These are phyloP conservation scores for Termitomyces titanicus DNA, from an alignment of 768 basidiomycete species.

Conservation along the genomic window DNA sequence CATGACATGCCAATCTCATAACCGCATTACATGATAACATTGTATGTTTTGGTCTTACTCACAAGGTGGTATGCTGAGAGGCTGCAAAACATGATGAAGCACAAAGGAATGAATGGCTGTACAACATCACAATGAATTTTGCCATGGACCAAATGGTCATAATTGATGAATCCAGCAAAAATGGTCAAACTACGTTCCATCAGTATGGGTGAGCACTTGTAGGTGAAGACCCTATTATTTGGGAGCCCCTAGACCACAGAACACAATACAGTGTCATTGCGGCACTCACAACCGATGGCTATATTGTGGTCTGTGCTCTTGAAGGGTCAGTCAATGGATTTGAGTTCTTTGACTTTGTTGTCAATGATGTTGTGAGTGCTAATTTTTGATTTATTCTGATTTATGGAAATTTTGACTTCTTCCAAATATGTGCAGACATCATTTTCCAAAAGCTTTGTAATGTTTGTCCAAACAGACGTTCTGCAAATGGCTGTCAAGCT, in stretches of 20 bases:
- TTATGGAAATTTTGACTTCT: no score
- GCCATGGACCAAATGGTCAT: constrained; percentile 16
- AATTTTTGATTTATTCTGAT: no score
- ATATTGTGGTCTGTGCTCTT: constrained; percentile 27
- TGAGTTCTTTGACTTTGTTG: constrained; percentile 33
- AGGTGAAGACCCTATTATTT: constrained; percentile 21
- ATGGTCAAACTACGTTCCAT: constrained; percentile 22
- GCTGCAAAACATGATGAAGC: constrained; percentile 19
- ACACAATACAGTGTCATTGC: constrained; percentile 28
- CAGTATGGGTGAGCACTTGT: constrained; percentile 23
- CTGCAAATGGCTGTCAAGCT: no score
- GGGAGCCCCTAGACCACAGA: constrained; percentile 22
- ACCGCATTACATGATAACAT: constrained; percentile 17
- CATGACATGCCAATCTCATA: constrained; percentile 14
- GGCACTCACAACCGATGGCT: constrained; percentile 29
- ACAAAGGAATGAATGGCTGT: constrained; percentile 12
- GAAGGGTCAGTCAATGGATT: constrained; percentile 29
- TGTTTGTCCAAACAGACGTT: no score
- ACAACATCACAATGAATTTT: constrained; percentile 8
- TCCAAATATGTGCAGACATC: no score
- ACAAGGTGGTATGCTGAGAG: constrained; percentile 16
- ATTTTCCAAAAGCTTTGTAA: no score
- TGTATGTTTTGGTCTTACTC: constrained; percentile 15
- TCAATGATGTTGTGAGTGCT: constrained; percentile 29
- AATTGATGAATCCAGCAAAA: constrained; percentile 28